Conservation (phyloP, 2,329 filamentous ascomycete genomes). For the Camillea tinctor region DNA sequence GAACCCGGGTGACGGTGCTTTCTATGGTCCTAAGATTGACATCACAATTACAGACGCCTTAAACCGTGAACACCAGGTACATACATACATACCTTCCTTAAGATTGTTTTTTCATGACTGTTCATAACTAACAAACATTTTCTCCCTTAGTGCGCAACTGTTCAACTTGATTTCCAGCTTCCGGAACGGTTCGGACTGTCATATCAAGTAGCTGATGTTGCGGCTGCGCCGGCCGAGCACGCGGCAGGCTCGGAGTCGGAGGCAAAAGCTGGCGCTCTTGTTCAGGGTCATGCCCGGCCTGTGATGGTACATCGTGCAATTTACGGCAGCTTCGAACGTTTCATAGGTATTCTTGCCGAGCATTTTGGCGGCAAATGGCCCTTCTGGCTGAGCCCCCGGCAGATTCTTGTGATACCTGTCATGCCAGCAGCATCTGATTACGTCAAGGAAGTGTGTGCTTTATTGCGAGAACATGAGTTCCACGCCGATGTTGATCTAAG, state of each 20-base stretch:
- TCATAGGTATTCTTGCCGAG: constrained; percentile 75
- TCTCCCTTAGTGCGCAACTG: constrained; percentile 70
- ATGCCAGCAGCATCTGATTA: constrained; percentile 69
- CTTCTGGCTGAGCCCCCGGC: constrained; percentile 83
- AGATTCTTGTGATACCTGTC: constrained; percentile 76
- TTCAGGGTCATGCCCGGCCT: constrained; percentile 58
- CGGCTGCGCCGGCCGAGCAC: constrained; percentile 37
- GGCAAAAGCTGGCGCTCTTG: constrained; percentile 16
- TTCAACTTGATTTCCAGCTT: constrained; percentile 89
- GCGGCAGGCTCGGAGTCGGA: constrained; percentile 15
- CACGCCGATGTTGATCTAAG: constrained; percentile 70
- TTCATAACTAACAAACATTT: constrained; percentile 51
- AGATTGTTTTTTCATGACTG: constrained; percentile 11
- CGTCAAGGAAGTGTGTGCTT: constrained; percentile 68
- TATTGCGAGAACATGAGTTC: constrained; percentile 67
- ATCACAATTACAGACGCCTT: constrained; percentile 90
- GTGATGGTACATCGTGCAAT: constrained; percentile 88
- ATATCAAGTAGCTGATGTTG: constrained; percentile 72
- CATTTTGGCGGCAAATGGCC: constrained; percentile 88
- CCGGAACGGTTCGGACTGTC: constrained; percentile 84
- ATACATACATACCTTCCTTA: background rate
- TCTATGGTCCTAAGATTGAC: constrained; percentile 98
- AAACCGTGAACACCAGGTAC: constrained; percentile 56
- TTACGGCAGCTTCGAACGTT: constrained; percentile 63
- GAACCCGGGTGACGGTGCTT: constrained; percentile 93